These are phyloP conservation scores for Penicillium atrosanguineum DNA, from an alignment of 495 filamentous ascomycete genomes.

Conservation along the genomic window DNA sequence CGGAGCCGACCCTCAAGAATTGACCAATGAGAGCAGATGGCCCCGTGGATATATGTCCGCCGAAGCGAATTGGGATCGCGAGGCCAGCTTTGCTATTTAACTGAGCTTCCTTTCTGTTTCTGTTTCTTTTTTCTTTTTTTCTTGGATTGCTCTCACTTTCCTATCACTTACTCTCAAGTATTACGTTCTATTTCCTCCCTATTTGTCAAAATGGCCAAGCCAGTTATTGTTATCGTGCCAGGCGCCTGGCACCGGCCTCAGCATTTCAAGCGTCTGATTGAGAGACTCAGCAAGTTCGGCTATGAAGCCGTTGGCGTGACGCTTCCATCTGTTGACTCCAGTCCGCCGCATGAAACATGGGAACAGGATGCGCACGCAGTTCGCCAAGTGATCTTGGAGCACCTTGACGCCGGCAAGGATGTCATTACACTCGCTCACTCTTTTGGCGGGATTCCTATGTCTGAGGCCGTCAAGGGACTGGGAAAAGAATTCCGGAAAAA, in stretches of 20 bases:
- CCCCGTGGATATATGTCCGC: too few species aligned
- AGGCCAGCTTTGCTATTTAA: not conserved
- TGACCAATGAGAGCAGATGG: not conserved
- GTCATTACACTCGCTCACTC: slow-evolving; percentile 39
- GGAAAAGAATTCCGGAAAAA: slow-evolving; percentile 35
- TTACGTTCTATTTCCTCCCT: not conserved
- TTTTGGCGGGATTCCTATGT: slow-evolving; percentile 37
- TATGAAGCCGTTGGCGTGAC: slow-evolving; percentile 29
- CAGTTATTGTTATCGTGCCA: slow-evolving; percentile 38
- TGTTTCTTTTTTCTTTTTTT: not conserved
- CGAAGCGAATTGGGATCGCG: too few species aligned
- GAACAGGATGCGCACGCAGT: slow-evolving; percentile 26
- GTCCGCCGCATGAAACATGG: slow-evolving; percentile 27
- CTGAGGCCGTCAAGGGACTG: slow-evolving; percentile 36
- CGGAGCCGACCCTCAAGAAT: not conserved
- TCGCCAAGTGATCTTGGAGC: slow-evolving; percentile 22
- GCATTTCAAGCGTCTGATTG: slow-evolving; percentile 34
- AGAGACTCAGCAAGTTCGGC: slow-evolving; percentile 24
- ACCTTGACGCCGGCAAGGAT: slow-evolving; percentile 27
- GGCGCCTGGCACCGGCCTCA: slow-evolving; percentile 43
- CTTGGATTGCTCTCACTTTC: not conserved
- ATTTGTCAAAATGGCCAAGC: slow-evolving; percentile 16
- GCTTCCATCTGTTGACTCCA: slow-evolving; percentile 28
- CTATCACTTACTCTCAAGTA: too few species aligned
- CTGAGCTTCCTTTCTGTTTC: not conserved